Conservation (phyloP, 2,329 filamentous ascomycete species). For the Chlorencoelia australis region DNA sequence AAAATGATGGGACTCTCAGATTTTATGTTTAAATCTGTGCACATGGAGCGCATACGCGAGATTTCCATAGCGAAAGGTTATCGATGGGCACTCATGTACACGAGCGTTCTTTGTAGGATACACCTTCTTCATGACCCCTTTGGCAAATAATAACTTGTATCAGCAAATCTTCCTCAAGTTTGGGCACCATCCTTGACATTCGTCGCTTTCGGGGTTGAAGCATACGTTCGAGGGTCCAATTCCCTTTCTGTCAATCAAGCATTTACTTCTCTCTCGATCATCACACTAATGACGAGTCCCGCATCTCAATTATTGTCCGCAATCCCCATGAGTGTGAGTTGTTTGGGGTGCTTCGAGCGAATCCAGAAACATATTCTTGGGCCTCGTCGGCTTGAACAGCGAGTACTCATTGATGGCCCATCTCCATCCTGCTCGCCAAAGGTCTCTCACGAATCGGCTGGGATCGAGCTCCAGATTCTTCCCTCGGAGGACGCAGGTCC, state of each 20-base stretch:
- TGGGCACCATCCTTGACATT: constrained; percentile 2
- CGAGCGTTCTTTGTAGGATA: constrained; percentile 1
- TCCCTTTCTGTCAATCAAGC: constrained; percentile 1
- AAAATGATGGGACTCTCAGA: constrained; percentile 35
- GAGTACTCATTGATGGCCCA: neutral
- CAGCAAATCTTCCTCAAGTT: constrained; percentile 1
- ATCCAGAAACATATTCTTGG: constrained; percentile 6
- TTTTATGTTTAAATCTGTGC: constrained; percentile 26
- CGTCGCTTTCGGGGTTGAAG: constrained; percentile 4
- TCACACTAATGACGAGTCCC: constrained; percentile 4
- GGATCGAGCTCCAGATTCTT: neutral
- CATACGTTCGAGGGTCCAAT: constrained; percentile 1
- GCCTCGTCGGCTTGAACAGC: neutral
- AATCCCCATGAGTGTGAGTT: neutral
- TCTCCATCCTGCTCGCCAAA: neutral
- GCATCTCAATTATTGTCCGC: neutral
- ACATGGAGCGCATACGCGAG: constrained; percentile 16
- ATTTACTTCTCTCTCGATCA: constrained; percentile 6
- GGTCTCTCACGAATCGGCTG: neutral
- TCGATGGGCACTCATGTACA: constrained; percentile 6
- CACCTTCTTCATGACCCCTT: neutral
- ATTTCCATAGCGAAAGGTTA: constrained; percentile 11
- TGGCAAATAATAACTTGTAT: neutral
- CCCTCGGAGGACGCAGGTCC: neutral
- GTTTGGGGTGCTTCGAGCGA: constrained; percentile 2